A percentile compares a stretch with the other conserved stretches of the same genome.
Evolutionary conservation across 139 green algal species (phyloP).

Genomic region (Deuterostichococcus epilithicus): DNA sequence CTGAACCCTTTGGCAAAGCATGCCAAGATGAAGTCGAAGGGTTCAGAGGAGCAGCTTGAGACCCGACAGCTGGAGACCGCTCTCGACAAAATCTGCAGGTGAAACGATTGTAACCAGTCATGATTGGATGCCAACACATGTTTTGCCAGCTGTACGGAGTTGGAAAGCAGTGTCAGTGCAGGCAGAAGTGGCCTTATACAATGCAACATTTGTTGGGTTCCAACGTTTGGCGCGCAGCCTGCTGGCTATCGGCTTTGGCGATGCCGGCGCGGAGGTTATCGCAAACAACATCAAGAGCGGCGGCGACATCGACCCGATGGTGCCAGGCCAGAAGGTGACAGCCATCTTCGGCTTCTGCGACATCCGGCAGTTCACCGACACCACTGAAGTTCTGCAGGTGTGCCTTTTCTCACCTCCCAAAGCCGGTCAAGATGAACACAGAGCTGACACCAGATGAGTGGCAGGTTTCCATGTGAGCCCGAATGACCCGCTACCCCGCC

Average conservation of each 20-base stretch:
- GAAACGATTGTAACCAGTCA: neutral
- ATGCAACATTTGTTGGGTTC: no score
- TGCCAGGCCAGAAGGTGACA: slow-evolving; percentile 76
- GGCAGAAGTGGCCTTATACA: no score
- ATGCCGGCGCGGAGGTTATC: slow-evolving; percentile 88
- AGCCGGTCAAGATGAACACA: no score
- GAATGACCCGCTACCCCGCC: no score
- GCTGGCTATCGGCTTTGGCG: slow-evolving; percentile 90
- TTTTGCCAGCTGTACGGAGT: no score
- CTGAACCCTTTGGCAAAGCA: slow-evolving; percentile 58
- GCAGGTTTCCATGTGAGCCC: no score
- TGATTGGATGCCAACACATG: no score
- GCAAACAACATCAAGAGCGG: slow-evolving; percentile 90
- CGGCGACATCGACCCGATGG: slow-evolving; percentile 92
- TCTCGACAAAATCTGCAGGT: slow-evolving; percentile 84
- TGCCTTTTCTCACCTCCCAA: neutral
- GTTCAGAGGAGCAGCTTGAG: slow-evolving; percentile 63
- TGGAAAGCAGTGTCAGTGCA: no score
- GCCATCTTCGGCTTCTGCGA: slow-evolving; percentile 98
- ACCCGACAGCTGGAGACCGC: slow-evolving; percentile 84
- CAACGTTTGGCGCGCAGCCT: slow-evolving; percentile 37
- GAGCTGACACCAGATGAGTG: no score
- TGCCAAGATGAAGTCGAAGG: slow-evolving; percentile 13
- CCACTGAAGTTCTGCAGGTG: slow-evolving; percentile 84
- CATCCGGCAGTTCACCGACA: slow-evolving; percentile 93